A percentile compares a stretch with the other conserved stretches of the same genome.
These are phyloP conservation scores for Trichoderma koningiopsis DNA, from an alignment of 2,329 filamentous ascomycete species.

Conservation along the genomic window DNA sequence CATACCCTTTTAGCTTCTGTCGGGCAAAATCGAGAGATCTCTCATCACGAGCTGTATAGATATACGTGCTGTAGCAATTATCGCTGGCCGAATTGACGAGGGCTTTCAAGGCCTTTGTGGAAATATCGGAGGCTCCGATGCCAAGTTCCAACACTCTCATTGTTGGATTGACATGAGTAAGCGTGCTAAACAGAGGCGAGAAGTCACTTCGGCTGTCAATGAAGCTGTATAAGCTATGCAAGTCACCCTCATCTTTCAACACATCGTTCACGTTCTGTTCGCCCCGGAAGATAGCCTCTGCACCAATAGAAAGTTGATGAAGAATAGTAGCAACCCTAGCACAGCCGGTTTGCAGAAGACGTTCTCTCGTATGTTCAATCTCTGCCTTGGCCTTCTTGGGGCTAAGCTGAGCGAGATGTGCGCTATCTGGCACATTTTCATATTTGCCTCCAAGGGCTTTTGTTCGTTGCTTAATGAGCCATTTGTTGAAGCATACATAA, in stretches of 20 bases:
- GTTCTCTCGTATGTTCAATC: background rate
- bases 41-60: conserved; percentile 33
- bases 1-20: conserved; percentile 27
- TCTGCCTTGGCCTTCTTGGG: background rate
- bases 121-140: conserved; percentile 43
- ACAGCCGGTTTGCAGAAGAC: background rate
- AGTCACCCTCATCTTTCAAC: background rate
- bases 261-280: background rate
- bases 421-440: background rate
- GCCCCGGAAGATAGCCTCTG: background rate
- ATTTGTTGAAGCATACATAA: conserved; percentile 8
- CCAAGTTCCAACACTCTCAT: conserved; percentile 36
- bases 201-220: background rate
- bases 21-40: conserved; percentile 32
- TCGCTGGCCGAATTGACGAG: background rate
- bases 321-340: background rate
- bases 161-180: conserved; percentile 22
- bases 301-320: background rate
- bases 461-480: conserved; percentile 13
- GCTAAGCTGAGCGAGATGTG: background rate
- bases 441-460: background rate
- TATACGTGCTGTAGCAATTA: conserved; percentile 29
- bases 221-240: background rate
- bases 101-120: conserved; percentile 31
- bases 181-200: conserved; percentile 2